These are phyloP conservation scores for Cenchrus fungigraminus DNA, from an alignment of 176 grass and related monocot genomes.

Conservation along the genomic window DNA sequence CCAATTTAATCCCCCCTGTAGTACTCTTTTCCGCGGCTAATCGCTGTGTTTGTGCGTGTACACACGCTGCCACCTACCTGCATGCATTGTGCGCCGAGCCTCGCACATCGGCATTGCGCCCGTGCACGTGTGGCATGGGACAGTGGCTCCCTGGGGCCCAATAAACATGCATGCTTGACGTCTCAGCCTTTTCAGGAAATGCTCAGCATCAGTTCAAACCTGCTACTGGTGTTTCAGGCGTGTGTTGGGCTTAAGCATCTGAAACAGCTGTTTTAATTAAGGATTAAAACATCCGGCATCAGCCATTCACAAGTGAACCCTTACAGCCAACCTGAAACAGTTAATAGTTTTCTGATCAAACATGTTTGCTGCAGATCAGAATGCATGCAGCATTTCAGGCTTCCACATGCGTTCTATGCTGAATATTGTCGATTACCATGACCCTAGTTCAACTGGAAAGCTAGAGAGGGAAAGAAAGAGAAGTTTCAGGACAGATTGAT, in stretches of 20 bases:
- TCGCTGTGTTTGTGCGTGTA: slow-evolving; percentile 57
- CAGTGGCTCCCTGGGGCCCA: slow-evolving; percentile 29
- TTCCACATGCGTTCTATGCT: neutral
- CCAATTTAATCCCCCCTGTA: slow-evolving; percentile 59
- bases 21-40: slow-evolving; percentile 36
- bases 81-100: slow-evolving; percentile 25
- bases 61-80: slow-evolving; percentile 33
- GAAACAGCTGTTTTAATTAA: neutral
- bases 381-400: neutral
- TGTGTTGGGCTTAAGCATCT: neutral
- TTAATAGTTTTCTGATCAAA: too few species aligned
- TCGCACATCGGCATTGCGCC: slow-evolving; percentile 35
- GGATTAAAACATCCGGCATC: too few species aligned
- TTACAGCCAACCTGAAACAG: too few species aligned
- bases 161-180: slow-evolving; percentile 34
- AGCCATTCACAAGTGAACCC: too few species aligned
- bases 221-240: neutral
- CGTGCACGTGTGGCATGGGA: slow-evolving; percentile 62
- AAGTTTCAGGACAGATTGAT: neutral
- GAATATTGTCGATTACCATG: neutral
- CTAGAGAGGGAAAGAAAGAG: neutral
- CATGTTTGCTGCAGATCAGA: neutral
- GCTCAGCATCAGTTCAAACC: slow-evolving; percentile 25
- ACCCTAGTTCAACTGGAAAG: neutral
- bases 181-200: slow-evolving; percentile 25